Conservation (phyloP, 2,329 filamentous ascomycete species). For the Exophiala dermatitidis region DNA sequence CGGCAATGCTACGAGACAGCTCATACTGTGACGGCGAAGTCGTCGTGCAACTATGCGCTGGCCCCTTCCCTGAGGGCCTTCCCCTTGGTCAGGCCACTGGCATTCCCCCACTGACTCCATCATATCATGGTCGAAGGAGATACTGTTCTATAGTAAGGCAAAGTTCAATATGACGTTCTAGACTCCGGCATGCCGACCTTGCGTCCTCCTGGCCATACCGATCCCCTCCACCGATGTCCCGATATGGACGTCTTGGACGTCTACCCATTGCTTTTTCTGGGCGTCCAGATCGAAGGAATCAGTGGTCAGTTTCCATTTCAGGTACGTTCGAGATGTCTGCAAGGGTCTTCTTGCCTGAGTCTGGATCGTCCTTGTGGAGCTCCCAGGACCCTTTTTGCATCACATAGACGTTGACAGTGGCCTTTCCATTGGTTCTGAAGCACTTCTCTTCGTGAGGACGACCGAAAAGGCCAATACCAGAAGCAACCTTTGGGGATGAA, state of each 20-base stretch:
- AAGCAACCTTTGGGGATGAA: not conserved
- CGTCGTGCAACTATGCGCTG: not conserved
- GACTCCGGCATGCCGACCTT: not conserved
- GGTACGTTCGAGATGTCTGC: not conserved
- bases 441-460: not conserved
- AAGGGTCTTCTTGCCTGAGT: not conserved
- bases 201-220: not conserved
- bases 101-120: not conserved
- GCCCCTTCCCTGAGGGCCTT: not conserved
- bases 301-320: not conserved
- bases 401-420: not conserved
- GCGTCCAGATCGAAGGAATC: not conserved
- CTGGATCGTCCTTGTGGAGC: not conserved
- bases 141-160: no score
- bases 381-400: not conserved
- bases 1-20: not conserved
- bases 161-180: no score
- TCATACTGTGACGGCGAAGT: not conserved
- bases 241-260: not conserved
- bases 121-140: no score
- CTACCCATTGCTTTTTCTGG: not conserved
- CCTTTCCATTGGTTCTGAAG: not conserved
- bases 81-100: not conserved
- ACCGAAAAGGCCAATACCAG: not conserved
- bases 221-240: not conserved